Evolutionary conservation across 2,329 filamentous ascomycete species (phyloP), one percentile per base, ranked within the genome.

Genomic region (Zymoseptoria tritici): DNA sequence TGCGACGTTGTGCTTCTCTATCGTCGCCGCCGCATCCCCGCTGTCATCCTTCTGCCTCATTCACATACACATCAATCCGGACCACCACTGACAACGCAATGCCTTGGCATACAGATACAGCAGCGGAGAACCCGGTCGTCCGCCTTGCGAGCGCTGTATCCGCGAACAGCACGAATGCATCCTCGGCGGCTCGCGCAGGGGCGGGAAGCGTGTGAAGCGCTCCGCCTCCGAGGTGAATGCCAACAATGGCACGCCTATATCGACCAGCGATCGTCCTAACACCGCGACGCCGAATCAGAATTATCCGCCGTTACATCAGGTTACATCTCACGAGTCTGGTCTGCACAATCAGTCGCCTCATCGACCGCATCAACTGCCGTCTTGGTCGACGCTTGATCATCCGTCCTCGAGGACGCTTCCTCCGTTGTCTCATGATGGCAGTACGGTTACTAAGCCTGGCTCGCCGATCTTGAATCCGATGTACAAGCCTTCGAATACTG

Each of bases 131-230:
- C 68, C 68, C 7, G 68, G 67, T 4, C 62, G 67, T 21, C 70
- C 70, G 16, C 70, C 69, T 13, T 72, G 70, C 56, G 70, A 72
- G 58, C 58, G 70, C 57, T 72, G 70, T 59, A 71, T 72, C 46
- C 62, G 70, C 16, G 70, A 72, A 52, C 69, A 72, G 55, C 69
- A 71, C 54, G 70, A 72, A 61, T 72, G 70, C 57, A 59, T 72
- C 24, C 68, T 72, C 4, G 70, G 70, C 54, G 68, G 68, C 16
- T 71, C 69, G 20, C 63, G 70, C 36, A 62, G 70, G 55, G 70
- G 70, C 13, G 70, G 70, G n/a, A 59, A 64, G 31, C 59, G 70
- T 13, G 66, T 72, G 36, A 72, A 72, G 54, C 65, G 69, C 11
- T 65, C 60, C 49, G 54, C 63, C 19, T 62, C 65, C 9, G 65